phyloP scores from a whole-genome alignment of 345 rosid species.

The Euphorbia pulcherrima region DNA sequence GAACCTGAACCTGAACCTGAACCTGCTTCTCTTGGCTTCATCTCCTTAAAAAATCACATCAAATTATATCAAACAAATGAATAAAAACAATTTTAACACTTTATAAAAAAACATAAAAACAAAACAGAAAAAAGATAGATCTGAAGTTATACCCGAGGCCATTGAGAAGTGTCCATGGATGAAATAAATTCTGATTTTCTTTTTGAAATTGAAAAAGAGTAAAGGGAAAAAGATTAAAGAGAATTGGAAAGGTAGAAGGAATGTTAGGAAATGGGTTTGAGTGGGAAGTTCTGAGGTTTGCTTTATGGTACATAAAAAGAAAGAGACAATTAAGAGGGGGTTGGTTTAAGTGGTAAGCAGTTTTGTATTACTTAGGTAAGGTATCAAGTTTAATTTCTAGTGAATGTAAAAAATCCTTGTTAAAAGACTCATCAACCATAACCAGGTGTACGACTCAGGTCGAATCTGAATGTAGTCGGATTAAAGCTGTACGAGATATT shows the following conservation, averaged over 20 bases:
- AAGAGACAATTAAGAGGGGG: too few relatives aligned
- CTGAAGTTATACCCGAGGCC: slow-evolving; percentile 72
- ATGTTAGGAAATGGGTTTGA: slow-evolving; percentile 34
- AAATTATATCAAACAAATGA: neutral
- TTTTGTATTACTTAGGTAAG: too few relatives aligned
- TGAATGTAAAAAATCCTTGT: too few relatives aligned
- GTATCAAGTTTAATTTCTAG: too few relatives aligned
- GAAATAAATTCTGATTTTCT: slow-evolving; percentile 29
- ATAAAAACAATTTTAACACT: too few relatives aligned
- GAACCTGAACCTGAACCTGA: slow-evolving; percentile 53
- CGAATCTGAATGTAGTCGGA: too few relatives aligned
- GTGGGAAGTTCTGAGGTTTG: slow-evolving; percentile 27
- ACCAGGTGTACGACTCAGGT: too few relatives aligned
- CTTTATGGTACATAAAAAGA: neutral
- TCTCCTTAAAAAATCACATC: slow-evolving; percentile 54
- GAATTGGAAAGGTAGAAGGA: slow-evolving; percentile 36
- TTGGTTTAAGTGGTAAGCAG: too few relatives aligned
- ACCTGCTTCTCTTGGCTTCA: slow-evolving; percentile 84
- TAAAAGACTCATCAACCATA: too few relatives aligned
- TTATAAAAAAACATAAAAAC: neutral
- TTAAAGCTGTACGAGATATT: too few relatives aligned
- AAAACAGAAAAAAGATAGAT: slow-evolving; percentile 14
- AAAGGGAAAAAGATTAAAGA: slow-evolving; percentile 25
- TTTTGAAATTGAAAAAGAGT: neutral
- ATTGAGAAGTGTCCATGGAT: slow-evolving; percentile 93